phyloP scores from a whole-genome alignment of 208 protist genomes.

The Leishmania tarentolae region DNA sequence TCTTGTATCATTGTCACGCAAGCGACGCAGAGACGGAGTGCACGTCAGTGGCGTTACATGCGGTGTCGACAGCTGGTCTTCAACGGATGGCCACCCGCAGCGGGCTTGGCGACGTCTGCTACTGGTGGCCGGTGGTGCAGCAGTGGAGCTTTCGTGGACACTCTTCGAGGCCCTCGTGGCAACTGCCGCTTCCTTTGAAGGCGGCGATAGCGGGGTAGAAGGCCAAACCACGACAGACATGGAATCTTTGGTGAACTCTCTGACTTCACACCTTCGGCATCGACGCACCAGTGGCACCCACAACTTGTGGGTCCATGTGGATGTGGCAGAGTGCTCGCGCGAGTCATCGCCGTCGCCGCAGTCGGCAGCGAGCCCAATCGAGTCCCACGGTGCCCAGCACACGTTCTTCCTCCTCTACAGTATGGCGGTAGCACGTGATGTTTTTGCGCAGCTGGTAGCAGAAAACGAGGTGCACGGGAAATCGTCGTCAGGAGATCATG shows the following conservation, averaged over 20 bases:
- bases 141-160: conserved; percentile 19
- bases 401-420: conserved; percentile 25
- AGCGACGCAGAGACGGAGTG: conserved; percentile 11
- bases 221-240: neutral
- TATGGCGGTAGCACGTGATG: conserved; percentile 2
- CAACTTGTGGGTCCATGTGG: conserved; percentile 25
- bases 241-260: neutral
- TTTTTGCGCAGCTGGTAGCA: neutral
- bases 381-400: neutral
- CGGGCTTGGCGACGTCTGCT: conserved; percentile 28
- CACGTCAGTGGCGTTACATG: neutral
- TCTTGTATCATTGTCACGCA: conserved; percentile 4
- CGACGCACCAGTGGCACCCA: neutral
- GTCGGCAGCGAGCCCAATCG: no score
- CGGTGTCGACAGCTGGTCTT: conserved; percentile 5
- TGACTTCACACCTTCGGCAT: neutral
- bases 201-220: neutral
- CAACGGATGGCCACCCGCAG: conserved; percentile 25
- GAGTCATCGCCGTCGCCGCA: neutral
- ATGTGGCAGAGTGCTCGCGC: conserved; percentile 4
- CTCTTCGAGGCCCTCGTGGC: conserved; percentile 11
- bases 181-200: neutral
- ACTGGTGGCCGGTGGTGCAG: conserved; percentile 15
- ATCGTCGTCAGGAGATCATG: neutral
- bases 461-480: neutral